These are phyloP conservation scores for Cladorrhinum sp. DNA, from an alignment of 2,329 filamentous ascomycete species.

Conservation along the genomic window DNA sequence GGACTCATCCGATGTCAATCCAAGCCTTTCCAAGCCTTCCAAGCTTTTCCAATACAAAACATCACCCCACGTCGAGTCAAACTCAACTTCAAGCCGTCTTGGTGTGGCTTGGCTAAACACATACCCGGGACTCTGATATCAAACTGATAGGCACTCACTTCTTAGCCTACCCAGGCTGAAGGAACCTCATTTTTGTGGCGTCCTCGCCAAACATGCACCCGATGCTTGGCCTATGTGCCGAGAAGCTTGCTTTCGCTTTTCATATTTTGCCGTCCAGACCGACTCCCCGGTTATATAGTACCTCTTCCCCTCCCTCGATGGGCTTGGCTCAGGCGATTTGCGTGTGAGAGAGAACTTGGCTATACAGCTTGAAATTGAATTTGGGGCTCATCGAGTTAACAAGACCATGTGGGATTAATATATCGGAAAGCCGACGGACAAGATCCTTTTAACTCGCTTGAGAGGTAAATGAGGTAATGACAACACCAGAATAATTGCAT, in stretches of 20 bases:
- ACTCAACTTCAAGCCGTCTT: neutral
- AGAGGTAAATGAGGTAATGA: neutral
- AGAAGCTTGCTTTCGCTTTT: neutral
- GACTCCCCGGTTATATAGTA: neutral
- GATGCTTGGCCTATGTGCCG: neutral
- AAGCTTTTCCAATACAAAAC: neutral
- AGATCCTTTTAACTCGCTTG: neutral
- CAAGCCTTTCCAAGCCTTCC: neutral
- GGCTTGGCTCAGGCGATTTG: neutral
- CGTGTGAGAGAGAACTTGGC: neutral
- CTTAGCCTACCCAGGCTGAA: neutral
- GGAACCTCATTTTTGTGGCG: neutral
- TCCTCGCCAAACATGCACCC: neutral
- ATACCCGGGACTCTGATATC: neutral
- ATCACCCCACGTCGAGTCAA: neutral
- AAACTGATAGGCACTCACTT: too few species aligned
- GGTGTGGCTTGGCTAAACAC: neutral
- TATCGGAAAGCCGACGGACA: neutral
- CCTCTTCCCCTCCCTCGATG: neutral
- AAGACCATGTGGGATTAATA: neutral
- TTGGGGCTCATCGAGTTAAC: neutral
- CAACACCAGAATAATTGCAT: neutral
- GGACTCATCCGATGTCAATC: neutral
- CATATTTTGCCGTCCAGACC: neutral
- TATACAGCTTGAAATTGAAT: neutral